These are phyloP conservation scores for Pulicaria dysenterica DNA, from an alignment of 129 eudicot species.

Conservation along the genomic window DNA sequence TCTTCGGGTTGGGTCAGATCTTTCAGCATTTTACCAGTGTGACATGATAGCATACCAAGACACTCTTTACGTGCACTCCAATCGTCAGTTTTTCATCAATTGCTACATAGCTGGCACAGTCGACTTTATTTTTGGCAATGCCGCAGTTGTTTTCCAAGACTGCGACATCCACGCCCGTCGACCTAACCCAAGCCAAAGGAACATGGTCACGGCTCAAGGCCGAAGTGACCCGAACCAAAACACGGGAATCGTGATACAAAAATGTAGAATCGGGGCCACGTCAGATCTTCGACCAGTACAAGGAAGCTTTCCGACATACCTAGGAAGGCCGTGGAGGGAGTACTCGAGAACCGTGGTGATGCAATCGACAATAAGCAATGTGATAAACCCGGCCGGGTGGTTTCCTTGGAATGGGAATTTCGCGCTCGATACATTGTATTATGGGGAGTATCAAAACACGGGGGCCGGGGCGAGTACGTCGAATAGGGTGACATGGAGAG, in stretches of 20 bases:
- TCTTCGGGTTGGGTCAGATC: constrained; percentile 75
- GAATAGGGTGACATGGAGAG: constrained; percentile 65
- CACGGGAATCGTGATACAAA: constrained; percentile 83
- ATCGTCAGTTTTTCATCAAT: constrained; percentile 69
- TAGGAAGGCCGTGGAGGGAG: constrained; percentile 85
- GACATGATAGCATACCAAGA: constrained; percentile 79
- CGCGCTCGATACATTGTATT: constrained; percentile 64
- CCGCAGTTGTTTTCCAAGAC: constrained; percentile 68
- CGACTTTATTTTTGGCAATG: constrained; percentile 88
- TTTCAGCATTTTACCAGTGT: constrained; percentile 77
- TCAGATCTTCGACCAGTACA: constrained; percentile 60
- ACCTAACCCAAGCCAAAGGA: constrained; percentile 57
- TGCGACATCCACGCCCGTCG: constrained; percentile 86
- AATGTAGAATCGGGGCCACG: constrained; percentile 62
- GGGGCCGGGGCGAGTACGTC: constrained; percentile 73
- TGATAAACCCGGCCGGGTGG: constrained; percentile 82
- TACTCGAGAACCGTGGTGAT: constrained; percentile 78
- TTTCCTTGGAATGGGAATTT: constrained; percentile 63
- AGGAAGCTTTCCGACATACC: constrained; percentile 53
- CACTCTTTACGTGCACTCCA: constrained; percentile 80
- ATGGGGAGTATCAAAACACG: constrained; percentile 67
- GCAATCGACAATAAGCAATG: constrained; percentile 55
- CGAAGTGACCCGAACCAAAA: constrained; percentile 85
- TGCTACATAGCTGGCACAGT: constrained; percentile 70
- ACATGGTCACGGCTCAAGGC: constrained; percentile 92